These are phyloP conservation scores for Marasmius sp. DNA, from an alignment of 1,284 basidiomycete species.

Conservation along the genomic window DNA sequence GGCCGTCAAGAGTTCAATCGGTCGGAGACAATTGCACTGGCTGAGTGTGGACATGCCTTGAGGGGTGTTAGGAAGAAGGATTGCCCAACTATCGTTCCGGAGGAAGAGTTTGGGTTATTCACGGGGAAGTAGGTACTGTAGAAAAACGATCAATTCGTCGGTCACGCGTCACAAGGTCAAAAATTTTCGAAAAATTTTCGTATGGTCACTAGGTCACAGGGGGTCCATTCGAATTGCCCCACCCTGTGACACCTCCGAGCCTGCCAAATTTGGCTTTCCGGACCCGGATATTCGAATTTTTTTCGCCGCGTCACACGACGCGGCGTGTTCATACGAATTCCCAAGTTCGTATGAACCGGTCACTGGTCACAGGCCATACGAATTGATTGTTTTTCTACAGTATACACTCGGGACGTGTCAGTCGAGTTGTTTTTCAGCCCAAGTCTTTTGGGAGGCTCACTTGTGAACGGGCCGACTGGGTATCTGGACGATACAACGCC, in stretches of 20 bases:
- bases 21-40: constrained; percentile 41
- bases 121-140: too few species aligned
- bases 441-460: not conserved
- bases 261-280: too few species aligned
- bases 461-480: constrained; percentile 27
- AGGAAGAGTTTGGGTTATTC: too few species aligned
- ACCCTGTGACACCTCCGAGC: too few species aligned
- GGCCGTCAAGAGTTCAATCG: constrained; percentile 38
- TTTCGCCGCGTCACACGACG: too few species aligned
- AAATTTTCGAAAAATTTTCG: too few species aligned
- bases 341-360: too few species aligned
- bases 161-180: too few species aligned
- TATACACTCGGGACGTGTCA: constrained; percentile 34
- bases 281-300: too few species aligned
- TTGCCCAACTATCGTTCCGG: constrained; percentile 33
- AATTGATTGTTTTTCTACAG: too few species aligned
- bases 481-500: constrained; percentile 36
- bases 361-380: too few species aligned
- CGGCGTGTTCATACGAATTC: constrained; percentile 8
- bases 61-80: constrained; percentile 34
- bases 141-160: too few species aligned
- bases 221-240: constrained; percentile 19
- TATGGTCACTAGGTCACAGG: constrained; percentile 23
- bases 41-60: constrained; percentile 39
- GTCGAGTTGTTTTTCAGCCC: not conserved